Evolutionary conservation across 805 yeast species (phyloP), one percentile per base, ranked within the genome.

Genomic region (Lachancea lanzarotensis): DNA sequence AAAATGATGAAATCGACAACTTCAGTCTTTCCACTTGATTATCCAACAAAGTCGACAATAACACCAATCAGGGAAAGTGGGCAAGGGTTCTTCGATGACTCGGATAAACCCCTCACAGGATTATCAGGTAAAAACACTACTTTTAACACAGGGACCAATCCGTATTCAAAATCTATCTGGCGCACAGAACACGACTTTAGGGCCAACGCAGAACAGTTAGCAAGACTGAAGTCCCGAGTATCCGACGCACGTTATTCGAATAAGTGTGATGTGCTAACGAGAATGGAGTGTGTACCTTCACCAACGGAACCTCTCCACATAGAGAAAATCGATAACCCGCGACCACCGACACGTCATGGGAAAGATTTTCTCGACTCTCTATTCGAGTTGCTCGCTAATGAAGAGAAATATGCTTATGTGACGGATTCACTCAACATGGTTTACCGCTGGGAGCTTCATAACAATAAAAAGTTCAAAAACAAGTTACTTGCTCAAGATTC

Each of bases 161-260:
- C 76, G 0, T 72, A 72, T 52, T 63, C 75, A 0, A 58, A 62
- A 34, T 71, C 75, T 1, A 49, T 72, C 13, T 73, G 76, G 76
- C 61, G 56, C 40, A 53, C 65, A 8, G 54, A 72, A 19, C 63
- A 69, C 2, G 66, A 60, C 33, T 62, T 66, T 20, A 65, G 66
- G 9, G 5, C 3, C 19, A 29, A 27, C 19, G 39, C 29, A 5
- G 15, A 31, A 19, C 20, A 18, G 33, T 19, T 35, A 18, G 15
- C 25, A 35, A 15, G 20, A 13, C 17, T 33, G 33, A 33, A 19
- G 6, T n/a, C 15, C n/a, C n/a, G 15, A n/a, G 17, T 9, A 2
- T 11, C 10, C 11, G 10, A 35, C 33, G n/a, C n/a, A 10, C 25
- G 22, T 13, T 35, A 15, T 25, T 36, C 19, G 22, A 17, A 29